Evolutionary conservation across 805 yeast genomes (phyloP), one percentile per base, ranked within the genome.

Genomic region (Saturnispora sanitii): DNA sequence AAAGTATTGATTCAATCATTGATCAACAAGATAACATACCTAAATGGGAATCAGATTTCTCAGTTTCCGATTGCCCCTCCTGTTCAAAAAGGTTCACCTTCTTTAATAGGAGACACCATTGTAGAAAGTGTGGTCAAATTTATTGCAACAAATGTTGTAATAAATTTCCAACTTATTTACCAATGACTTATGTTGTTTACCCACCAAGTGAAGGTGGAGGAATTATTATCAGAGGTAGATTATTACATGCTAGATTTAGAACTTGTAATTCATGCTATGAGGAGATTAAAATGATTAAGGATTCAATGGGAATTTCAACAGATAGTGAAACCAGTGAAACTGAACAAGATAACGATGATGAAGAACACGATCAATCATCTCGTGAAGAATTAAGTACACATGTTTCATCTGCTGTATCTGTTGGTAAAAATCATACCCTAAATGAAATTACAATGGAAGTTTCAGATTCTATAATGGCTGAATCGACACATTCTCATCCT

Each of bases 61-160:
- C 63, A 1, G 79, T 63, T 2, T 18, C 47, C 0, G 52, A 51
- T 2, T 85, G 95, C 53, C 66, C 67, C 17, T 51, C 75, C 4
- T 85, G 95, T 56, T 53, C 55, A 23, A 45, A 55, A 1, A 41
- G 48, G 30, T 85, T 77, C 61, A 65, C 78, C 2, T 58, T 83
- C 42, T 77, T 81, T 57, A 72, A 66, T 54, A 68, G 95, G 43
- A 70, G 87, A 42, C 95, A 85, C 60, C 95, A 85, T 57, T 85
- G 95, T 58, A 67, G 92, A 39, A 67, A 63, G 44, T 85, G 95
- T 61, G 95, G 95, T 3, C 65, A 76, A 26, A 79, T 86, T 1
- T 83, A 80, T 15, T 85, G 95, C 58, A 79, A 76, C 23, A 51
- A 56, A 30, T 85, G 95, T 52, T 77, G 90, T 6, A 55, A 63